Evolutionary conservation across 306 rosid genomes (phyloP).

Genomic region (Comarum palustre): DNA sequence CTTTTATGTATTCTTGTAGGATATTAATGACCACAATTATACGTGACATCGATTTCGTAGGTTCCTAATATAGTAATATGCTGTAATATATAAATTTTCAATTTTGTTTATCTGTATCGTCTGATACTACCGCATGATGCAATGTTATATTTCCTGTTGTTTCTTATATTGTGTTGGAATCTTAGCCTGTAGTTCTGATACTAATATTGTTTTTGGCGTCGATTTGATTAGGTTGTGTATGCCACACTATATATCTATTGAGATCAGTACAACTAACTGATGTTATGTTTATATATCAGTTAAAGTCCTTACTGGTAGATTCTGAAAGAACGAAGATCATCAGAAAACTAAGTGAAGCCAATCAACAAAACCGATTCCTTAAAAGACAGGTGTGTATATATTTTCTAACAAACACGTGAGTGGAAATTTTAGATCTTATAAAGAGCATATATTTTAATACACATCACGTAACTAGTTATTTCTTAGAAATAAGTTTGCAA

Average conservation of each 20-base stretch:
- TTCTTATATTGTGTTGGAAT: neutral
- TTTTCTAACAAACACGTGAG: neutral
- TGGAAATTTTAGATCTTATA: neutral
- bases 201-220: neutral
- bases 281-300: conserved; percentile 36
- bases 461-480: neutral
- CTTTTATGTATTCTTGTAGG: neutral
- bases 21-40: neutral
- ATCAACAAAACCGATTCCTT: conserved; percentile 83
- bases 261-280: conserved; percentile 7
- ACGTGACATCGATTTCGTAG: neutral
- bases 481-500: neutral
- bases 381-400: conserved; percentile 76
- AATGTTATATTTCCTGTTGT: neutral
- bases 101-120: neutral
- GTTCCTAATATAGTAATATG: neutral
- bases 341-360: conserved; percentile 87
- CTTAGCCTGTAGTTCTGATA: neutral
- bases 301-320: conserved; percentile 63
- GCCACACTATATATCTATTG: neutral
- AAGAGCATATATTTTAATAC: neutral
- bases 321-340: conserved; percentile 59
- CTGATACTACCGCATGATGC: neutral
- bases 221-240: neutral
- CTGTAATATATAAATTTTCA: neutral